These are phyloP conservation scores for Chytridium lagenaria DNA, from an alignment of 371 early-diverging fungal genomes.

Conservation along the genomic window DNA sequence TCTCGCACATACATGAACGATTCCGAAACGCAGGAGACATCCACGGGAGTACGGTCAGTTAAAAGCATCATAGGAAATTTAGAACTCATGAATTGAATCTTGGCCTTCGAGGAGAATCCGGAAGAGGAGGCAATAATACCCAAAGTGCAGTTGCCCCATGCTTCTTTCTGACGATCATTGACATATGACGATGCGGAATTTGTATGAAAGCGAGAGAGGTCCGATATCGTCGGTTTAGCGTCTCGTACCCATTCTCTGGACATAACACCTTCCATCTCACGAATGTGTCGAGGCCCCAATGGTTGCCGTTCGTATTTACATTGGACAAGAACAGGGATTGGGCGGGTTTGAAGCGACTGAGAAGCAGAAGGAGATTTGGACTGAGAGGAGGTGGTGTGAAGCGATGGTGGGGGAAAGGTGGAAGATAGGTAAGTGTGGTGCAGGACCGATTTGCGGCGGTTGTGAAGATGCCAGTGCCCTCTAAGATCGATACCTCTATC, in stretches of 20 bases:
- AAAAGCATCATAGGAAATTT: conserved; percentile 26
- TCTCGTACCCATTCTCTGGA: conserved; percentile 10
- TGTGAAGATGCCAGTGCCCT: conserved; percentile 33
- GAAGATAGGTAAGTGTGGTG: no score
- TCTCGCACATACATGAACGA: no score
- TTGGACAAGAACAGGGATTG: conserved; percentile 35
- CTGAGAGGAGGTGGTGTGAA: neutral
- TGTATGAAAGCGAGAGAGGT: neutral
- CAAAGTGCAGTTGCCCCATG: no score
- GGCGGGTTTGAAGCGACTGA: conserved; percentile 8
- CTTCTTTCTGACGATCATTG: neutral
- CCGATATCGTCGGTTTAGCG: neutral
- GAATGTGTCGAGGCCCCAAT: conserved; percentile 30
- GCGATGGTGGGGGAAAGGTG: neutral
- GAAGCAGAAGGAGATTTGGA: conserved; percentile 20
- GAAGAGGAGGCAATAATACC: conserved; percentile 28
- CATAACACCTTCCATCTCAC: conserved; percentile 40
- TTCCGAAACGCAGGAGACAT: neutral
- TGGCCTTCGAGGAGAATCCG: conserved; percentile 29
- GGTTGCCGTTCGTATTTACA: conserved; percentile 35
- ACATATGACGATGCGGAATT: neutral
- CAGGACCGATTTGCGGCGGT: no score
- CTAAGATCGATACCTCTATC: conserved; percentile 45
- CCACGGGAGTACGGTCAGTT: neutral
- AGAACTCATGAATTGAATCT: conserved; percentile 15